phyloP scores from a whole-genome alignment of 345 rosid species.

The Xanthoceras sorbifolium region DNA sequence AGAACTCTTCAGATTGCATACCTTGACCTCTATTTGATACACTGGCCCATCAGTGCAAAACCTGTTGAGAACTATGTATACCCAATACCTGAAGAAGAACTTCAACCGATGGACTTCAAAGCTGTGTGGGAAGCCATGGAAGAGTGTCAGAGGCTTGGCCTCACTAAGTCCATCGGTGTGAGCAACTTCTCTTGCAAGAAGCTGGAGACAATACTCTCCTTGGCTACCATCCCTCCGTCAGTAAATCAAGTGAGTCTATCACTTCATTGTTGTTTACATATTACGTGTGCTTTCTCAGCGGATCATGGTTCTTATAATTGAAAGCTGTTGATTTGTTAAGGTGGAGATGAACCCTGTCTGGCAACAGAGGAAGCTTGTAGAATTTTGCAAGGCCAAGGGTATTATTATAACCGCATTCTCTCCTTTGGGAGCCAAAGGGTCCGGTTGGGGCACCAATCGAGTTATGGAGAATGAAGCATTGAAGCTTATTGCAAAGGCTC shows the following conservation, averaged over 20 bases:
- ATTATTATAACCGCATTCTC: conserved; percentile 17
- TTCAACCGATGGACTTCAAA: conserved; percentile 23
- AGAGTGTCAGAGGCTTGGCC: conserved; percentile 26
- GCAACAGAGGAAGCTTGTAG: conserved; percentile 26
- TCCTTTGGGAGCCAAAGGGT: conserved; percentile 22
- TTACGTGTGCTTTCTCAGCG: background rate
- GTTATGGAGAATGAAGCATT: conserved; percentile 22
- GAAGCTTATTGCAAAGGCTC: conserved; percentile 16
- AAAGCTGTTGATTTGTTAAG: conserved; percentile 2
- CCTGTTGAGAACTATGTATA: background rate
- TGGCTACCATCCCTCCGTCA: conserved; percentile 23
- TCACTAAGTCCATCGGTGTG: conserved; percentile 21
- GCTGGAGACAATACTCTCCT: conserved; percentile 6
- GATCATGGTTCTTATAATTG: background rate
- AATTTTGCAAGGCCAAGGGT: conserved; percentile 12
- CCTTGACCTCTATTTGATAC: conserved; percentile 25
- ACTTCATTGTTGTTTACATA: background rate
- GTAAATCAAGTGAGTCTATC: conserved; percentile 23
- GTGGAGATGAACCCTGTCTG: conserved; percentile 25
- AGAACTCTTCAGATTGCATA: conserved; percentile 25
- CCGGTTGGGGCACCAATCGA: conserved; percentile 17
- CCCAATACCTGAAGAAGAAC: conserved; percentile 13
- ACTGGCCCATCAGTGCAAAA: conserved; percentile 21
- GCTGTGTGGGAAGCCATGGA: conserved; percentile 32
- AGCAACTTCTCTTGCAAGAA: conserved; percentile 31